These are phyloP conservation scores for Mycogone perniciosa DNA, from an alignment of 2,329 filamentous ascomycete genomes.

Conservation along the genomic window DNA sequence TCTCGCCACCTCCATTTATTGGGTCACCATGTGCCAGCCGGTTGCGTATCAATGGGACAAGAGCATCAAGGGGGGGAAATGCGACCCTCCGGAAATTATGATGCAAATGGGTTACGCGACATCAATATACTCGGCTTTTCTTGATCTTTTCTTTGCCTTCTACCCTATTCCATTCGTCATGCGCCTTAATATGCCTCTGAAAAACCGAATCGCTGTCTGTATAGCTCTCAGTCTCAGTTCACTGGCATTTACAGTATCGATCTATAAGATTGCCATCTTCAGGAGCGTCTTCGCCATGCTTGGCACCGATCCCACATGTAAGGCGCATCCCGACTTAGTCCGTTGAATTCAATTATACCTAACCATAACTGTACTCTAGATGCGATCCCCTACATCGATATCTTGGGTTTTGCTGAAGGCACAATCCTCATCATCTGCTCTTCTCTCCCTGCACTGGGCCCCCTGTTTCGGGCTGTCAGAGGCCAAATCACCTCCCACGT, in stretches of 20 bases:
- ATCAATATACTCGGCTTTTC: conserved; percentile 22
- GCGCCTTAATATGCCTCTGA: conserved; percentile 22
- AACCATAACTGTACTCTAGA: conserved; percentile 5
- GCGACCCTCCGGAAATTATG: conserved; percentile 16
- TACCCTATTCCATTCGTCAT: conserved; percentile 23
- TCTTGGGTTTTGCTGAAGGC: conserved; percentile 20
- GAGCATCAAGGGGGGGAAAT: conserved; percentile 15
- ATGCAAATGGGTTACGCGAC: conserved; percentile 21
- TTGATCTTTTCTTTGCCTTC: conserved; percentile 22
- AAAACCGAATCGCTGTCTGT: conserved; percentile 18
- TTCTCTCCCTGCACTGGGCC: conserved; percentile 20
- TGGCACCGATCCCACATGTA: conserved; percentile 19
- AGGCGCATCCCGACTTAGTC: neutral
- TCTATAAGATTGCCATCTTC: conserved; percentile 23
- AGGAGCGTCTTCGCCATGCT: conserved; percentile 18
- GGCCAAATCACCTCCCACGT: conserved; percentile 15
- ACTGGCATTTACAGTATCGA: conserved; percentile 19
- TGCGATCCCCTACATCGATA: conserved; percentile 20
- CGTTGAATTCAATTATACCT: neutral
- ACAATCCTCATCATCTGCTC: conserved; percentile 22
- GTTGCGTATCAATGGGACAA: conserved; percentile 20
- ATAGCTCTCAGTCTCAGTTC: conserved; percentile 19
- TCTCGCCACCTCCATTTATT: conserved; percentile 21
- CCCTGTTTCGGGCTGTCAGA: conserved; percentile 17
- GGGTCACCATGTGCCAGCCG: conserved; percentile 20